phyloP scores from a whole-genome alignment of 192 early-diverging fungal genomes.

The Coemansia sp. region DNA sequence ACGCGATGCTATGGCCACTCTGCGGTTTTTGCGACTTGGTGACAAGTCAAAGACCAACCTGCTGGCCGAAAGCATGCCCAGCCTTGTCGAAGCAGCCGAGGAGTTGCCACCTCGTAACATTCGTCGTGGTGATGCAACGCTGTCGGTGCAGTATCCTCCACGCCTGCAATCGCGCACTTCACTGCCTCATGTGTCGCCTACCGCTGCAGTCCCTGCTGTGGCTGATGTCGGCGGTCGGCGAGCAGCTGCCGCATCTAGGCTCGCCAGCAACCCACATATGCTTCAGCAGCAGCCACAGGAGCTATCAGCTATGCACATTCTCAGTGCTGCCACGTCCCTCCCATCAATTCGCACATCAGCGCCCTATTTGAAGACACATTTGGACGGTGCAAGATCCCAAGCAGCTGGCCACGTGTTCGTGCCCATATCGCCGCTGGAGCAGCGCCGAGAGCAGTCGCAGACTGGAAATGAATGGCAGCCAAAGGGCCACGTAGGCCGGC shows the following conservation, averaged over 20 bases:
- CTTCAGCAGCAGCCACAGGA: constrained; percentile 24
- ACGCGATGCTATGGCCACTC: constrained; percentile 53
- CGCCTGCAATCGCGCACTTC: constrained; percentile 37
- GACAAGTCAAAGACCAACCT: constrained; percentile 26
- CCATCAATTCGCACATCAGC: constrained; percentile 35
- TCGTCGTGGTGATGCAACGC: constrained; percentile 14
- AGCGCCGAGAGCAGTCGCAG: constrained; percentile 38
- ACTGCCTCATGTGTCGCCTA: constrained; percentile 21
- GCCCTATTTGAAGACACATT: constrained; percentile 25
- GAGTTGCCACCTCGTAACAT: constrained; percentile 3
- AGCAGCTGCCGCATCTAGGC: not conserved
- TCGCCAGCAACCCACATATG: not conserved
- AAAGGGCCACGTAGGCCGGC: not conserved
- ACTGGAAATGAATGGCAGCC: not conserved
- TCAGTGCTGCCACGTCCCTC: constrained; percentile 43
- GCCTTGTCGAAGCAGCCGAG: constrained; percentile 33
- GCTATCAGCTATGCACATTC: constrained; percentile 47
- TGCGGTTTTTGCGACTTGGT: constrained; percentile 42
- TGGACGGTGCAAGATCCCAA: constrained; percentile 24
- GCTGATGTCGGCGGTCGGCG: not conserved
- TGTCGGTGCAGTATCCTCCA: constrained; percentile 15
- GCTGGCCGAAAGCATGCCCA: constrained; percentile 44
- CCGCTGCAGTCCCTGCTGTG: not conserved
- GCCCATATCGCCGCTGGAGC: constrained; percentile 50
- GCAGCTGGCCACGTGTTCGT: constrained; percentile 36